Base-by-base conservation (phyloP, 345 rosid genomes). In the Euphorbia tirucalli region DNA sequence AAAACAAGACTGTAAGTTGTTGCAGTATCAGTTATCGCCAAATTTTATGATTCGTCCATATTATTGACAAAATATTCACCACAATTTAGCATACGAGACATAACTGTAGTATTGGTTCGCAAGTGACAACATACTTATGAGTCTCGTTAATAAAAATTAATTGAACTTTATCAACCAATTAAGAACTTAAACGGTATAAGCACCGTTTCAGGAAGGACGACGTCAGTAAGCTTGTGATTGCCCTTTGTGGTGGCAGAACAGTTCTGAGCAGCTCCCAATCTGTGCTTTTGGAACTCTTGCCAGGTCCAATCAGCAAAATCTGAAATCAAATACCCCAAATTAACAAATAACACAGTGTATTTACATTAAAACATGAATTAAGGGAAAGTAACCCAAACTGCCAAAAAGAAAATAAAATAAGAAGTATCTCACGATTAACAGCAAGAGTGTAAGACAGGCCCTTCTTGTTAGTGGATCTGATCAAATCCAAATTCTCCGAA, bases 221-320 rank as follows among this genome's bases (percentile, higher is more conserved):
- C 88, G 66, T 79, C 73, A 3, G 91, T 87, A 69, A 95, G 87
- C 81, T 80, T 88, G 89, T 92, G 92, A 69, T 72, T 92, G 66
- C 97, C 97, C 73, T 83, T 87, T 30, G 70, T 31, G 19, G 99
- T 92, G 54, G 99, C 99, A 56, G 99, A 95, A 85, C 99, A 95
- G 84, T 90, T 92, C 57, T 95, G 99, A 44, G 99, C 90, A 79
- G 96, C 97, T 78, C 97, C 99, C 78, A 92, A 71, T 80, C 85
- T 89, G 67, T 80, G 87, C 79, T 75, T 89, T 68, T 82, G 83
- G 85, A 95, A 95, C 87, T 92, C 99, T 77, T 88, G 83, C 99
- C 97, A 92, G 35, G 85, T 89, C 97, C 84, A 86, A 78, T 95
- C 99, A 84, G 97, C 88, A 85, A 87, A 95, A 18, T 87, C 99